phyloP scores from a whole-genome alignment of 2,329 filamentous ascomycete species.

The Teratosphaeria destructans region DNA sequence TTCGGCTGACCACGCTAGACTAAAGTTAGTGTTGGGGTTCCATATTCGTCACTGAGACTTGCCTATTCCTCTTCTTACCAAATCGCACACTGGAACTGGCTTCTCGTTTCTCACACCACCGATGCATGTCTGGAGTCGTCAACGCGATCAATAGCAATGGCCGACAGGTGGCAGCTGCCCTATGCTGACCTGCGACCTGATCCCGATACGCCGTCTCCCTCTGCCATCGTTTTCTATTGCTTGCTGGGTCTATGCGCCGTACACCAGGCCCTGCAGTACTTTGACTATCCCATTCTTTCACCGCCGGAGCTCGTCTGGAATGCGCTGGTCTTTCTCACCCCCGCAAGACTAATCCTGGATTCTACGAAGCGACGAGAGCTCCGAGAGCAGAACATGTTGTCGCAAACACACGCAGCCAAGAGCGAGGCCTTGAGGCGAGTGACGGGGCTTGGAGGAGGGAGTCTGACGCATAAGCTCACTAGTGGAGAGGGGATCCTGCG shows the following conservation, averaged over 20 bases:
- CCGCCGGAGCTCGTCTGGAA: constrained; percentile 50
- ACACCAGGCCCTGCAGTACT: constrained; percentile 20
- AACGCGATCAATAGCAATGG: constrained; percentile 8
- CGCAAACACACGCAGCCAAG: constrained; percentile 27
- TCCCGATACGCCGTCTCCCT: not conserved
- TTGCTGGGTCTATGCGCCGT: constrained; percentile 21
- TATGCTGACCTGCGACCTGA: constrained; percentile 8
- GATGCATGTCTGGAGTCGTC: not conserved
- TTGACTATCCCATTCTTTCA: constrained; percentile 26
- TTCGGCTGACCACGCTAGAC: not conserved
- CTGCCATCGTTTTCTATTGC: constrained; percentile 14
- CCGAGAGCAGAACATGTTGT: constrained; percentile 18
- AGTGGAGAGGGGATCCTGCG: constrained; percentile 27
- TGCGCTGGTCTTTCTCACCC: constrained; percentile 46
- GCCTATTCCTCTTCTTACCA: not conserved
- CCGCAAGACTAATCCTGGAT: constrained; percentile 47
- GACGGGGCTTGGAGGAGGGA: constrained; percentile 30
- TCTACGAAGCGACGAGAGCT: constrained; percentile 34
- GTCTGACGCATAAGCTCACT: constrained; percentile 25
- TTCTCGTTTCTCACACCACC: not conserved
- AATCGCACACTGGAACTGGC: not conserved
- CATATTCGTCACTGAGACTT: not conserved
- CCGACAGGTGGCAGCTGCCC: constrained; percentile 10
- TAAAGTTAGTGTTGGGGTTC: not conserved
- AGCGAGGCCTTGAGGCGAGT: constrained; percentile 26